Conservation (phyloP, 225 moss, liverwort and hornwort species). For the Sphagnum contortum region DNA sequence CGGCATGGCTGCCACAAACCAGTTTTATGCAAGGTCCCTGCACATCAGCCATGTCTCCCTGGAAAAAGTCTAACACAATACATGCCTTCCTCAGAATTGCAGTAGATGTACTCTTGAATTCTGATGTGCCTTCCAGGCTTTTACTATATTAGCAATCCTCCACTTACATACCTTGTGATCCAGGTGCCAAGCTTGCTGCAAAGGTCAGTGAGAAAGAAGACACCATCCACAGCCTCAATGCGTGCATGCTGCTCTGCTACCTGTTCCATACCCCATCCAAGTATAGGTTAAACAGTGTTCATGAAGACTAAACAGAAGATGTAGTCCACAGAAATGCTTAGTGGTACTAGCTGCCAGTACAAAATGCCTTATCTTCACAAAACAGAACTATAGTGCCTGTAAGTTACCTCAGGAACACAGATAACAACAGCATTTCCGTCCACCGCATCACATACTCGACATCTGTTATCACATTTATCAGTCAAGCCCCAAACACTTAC, state of each 20-base stretch:
- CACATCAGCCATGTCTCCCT: not conserved
- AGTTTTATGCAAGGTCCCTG: not conserved
- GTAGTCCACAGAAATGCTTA: no score
- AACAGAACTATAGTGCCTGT: not conserved
- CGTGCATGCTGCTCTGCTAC: constrained; percentile 71
- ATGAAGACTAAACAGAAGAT: no score
- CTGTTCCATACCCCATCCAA: constrained; percentile 7
- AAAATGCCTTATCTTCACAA: no score
- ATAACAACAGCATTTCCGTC: constrained; percentile 30
- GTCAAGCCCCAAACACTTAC: no score
- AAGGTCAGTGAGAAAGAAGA: constrained; percentile 68
- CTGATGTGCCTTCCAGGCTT: no score
- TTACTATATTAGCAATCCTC: not conserved
- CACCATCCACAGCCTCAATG: constrained; percentile 52
- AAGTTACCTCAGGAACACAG: constrained; percentile 28
- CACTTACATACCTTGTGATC: constrained; percentile 45
- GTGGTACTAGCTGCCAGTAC: no score
- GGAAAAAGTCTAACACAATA: not conserved
- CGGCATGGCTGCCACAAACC: not conserved
- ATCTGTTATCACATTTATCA: constrained; percentile 15
- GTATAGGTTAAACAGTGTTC: no score
- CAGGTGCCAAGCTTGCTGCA: constrained; percentile 75
- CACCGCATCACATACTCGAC: constrained; percentile 18
- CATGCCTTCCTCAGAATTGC: not conserved
- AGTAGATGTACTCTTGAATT: no score